These are phyloP conservation scores for Zymoseptoria crescenta DNA, from an alignment of 2,329 filamentous ascomycete genomes.

Conservation along the genomic window DNA sequence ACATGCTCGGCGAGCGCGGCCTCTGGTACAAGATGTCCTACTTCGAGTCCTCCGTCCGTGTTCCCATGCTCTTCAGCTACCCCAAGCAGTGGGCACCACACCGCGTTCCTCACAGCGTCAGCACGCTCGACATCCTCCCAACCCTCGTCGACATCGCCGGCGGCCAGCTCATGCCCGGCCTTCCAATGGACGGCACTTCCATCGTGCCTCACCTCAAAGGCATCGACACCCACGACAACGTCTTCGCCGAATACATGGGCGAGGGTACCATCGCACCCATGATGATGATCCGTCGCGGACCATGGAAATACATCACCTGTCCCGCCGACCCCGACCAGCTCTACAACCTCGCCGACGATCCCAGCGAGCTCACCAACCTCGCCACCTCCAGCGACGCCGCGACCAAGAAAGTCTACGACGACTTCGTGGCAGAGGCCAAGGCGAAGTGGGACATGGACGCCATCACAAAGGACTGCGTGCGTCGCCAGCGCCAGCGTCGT, in stretches of 20 bases:
- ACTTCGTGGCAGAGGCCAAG: constrained; percentile 66
- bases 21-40: constrained; percentile 98
- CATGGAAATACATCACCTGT: constrained; percentile 87
- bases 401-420: constrained; percentile 39
- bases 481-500: constrained; percentile 69
- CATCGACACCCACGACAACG: constrained; percentile 66
- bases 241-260: constrained; percentile 92
- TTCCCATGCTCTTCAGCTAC: constrained; percentile 78
- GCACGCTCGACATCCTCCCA: constrained; percentile 81
- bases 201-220: constrained; percentile 70
- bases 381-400: constrained; percentile 36
- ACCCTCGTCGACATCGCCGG: constrained; percentile 80
- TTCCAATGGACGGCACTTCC: constrained; percentile 82
- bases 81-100: constrained; percentile 67
- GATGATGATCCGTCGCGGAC: constrained; percentile 86
- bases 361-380: constrained; percentile 68
- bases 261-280: constrained; percentile 83
- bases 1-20: constrained; percentile 89
- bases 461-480: constrained; percentile 67
- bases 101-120: constrained; percentile 75
- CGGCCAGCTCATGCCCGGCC: constrained; percentile 55
- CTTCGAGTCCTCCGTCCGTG: constrained; percentile 83
- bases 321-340: constrained; percentile 77
- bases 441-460: constrained; percentile 72
- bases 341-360: constrained; percentile 70